Percentiles rank a stretch among this genome's conserved stretches.
Evolutionary conservation across 2,329 filamentous ascomycete genomes (phyloP).

Genomic region (Aureobasidium sp.): DNA sequence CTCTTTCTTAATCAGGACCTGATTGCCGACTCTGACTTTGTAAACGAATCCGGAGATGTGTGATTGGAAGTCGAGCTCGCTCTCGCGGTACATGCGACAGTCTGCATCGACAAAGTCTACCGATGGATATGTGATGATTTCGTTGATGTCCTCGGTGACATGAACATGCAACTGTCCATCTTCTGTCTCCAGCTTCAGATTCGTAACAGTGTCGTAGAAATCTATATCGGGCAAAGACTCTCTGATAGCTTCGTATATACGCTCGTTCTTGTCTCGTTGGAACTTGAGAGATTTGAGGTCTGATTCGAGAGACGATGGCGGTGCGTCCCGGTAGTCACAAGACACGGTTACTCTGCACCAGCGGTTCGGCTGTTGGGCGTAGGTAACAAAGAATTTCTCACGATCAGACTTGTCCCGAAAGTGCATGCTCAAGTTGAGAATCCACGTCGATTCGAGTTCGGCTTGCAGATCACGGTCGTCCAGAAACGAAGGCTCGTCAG

Average conservation of each 20-base stretch:
- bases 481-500: conserved; percentile 25
- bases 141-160: conserved; percentile 94
- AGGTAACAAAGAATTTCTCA: conserved; percentile 98
- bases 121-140: conserved; percentile 81
- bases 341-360: conserved; percentile 91
- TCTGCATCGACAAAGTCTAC: conserved; percentile 55
- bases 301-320: conserved; percentile 72
- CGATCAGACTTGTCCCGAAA: conserved; percentile 86
- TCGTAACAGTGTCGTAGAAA: conserved; percentile 93
- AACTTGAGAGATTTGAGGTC: conserved; percentile 70
- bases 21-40: conserved; percentile 65
- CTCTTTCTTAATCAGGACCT: conserved; percentile 87
- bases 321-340: conserved; percentile 78
- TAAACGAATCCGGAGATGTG: conserved; percentile 98
- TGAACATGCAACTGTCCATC: conserved; percentile 85
- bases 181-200: conserved; percentile 86
- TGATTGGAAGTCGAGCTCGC: conserved; percentile 72
- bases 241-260: conserved; percentile 90
- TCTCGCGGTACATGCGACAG: conserved; percentile 55
- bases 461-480: conserved; percentile 61
- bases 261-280: conserved; percentile 84
- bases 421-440: conserved; percentile 96
- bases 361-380: conserved; percentile 65
- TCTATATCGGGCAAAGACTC: conserved; percentile 89
- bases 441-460: conserved; percentile 85